Evolutionary conservation across 768 basidiomycete species (phyloP).

Genomic region (Mycena epipterygia): DNA sequence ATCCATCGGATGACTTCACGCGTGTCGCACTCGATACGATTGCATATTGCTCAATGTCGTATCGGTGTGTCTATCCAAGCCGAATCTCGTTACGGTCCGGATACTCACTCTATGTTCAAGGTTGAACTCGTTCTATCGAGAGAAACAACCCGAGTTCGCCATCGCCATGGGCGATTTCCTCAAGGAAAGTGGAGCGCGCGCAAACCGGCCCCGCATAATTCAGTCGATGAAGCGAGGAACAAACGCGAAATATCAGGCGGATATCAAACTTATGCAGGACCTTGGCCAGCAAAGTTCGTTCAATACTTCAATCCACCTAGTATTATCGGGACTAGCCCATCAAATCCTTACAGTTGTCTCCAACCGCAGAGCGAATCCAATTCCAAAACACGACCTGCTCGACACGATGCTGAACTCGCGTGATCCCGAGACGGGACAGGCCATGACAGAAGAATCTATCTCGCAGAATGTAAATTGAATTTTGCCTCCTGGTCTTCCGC

Average conservation of each 20-base stretch:
- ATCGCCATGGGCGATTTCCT: conserved; percentile 58
- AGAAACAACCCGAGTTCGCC: conserved; percentile 53
- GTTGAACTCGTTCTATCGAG: conserved; percentile 35
- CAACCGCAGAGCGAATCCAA: conserved; percentile 52
- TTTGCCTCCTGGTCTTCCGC: too few relatives aligned
- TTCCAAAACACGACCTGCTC: conserved; percentile 58
- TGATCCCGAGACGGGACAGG: conserved; percentile 58
- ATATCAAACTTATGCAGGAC: conserved; percentile 56
- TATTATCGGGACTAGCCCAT: too few relatives aligned
- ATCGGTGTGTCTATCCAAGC: too few relatives aligned
- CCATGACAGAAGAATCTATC: conserved; percentile 57
- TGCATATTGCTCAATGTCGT: not conserved
- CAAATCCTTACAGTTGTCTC: conserved; percentile 48
- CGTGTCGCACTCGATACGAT: conserved; percentile 33
- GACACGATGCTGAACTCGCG: conserved; percentile 59
- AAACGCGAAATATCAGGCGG: conserved; percentile 54
- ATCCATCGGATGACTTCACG: conserved; percentile 61
- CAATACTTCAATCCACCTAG: too few relatives aligned
- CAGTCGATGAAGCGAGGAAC: conserved; percentile 50
- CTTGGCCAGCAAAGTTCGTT: conserved; percentile 55
- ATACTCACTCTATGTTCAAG: too few relatives aligned
- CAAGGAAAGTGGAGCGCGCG: conserved; percentile 50
- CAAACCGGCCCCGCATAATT: conserved; percentile 51
- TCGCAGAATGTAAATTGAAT: conserved; percentile 51
- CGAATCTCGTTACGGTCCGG: too few relatives aligned